Evolutionary conservation across 106 monocot species (phyloP), one percentile per base, ranked within the genome.

Genomic region (Allium sativum): DNA sequence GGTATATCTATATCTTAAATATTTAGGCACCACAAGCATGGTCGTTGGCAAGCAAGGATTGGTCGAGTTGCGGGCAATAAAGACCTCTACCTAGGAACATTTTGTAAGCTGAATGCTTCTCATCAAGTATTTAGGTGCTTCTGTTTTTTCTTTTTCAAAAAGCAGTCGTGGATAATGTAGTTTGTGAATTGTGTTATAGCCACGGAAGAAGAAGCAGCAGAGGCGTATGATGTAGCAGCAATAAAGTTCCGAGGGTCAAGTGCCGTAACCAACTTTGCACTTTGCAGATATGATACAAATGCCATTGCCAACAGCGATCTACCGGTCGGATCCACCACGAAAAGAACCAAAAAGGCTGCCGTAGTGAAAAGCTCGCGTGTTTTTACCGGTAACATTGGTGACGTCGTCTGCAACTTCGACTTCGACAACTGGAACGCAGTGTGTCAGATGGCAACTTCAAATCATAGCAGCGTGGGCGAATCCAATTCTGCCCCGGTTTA

Each of bases 11-110:
- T 31, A 31, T 50, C 48, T 15, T 50, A 67, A 18, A 55, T 20
- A 21, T 48, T 17, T 70, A 95, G 94, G 75, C 94, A 95, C 77
- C 94, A 95, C 62, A 86, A 87, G 63, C 90, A 95, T 56, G 90
- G 90, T 15, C 73, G 90, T 7, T 95, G 94, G 94, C 94, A 95
- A 70, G 90, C 94, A 42, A 77, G 94, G 48, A 95, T 95, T 40
- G 94, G 94, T 19, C 81, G 94, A 45, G 94, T 95, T 14, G 84
- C 94, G 10, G 94, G 94, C 31, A 95, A 95, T 70, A 95, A 90
- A 52, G 94, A 95, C 73, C 86, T 95, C 48, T 95, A 95, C 72
- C 76, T 95, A 20, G 94, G 94, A 12, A 95, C 94, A 18, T 95
- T 95, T 60, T 45, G 94, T 95, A 71, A 79, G 59, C 73, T 9